Conservation (phyloP, 169 alveolate species). For the Cryptosporidium bovis region DNA sequence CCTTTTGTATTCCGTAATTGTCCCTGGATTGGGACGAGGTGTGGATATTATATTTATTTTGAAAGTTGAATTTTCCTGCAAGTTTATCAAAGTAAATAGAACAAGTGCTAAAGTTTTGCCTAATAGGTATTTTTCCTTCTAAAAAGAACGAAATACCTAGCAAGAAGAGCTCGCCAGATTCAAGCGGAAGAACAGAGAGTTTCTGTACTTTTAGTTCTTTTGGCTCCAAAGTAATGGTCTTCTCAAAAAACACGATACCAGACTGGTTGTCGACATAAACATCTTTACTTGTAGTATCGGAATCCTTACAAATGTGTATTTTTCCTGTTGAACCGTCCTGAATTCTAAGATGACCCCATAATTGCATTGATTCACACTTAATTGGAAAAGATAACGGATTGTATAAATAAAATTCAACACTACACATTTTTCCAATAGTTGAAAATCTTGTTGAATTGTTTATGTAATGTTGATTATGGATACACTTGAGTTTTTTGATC, state of each 20-base stretch:
- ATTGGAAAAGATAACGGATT: slow-evolving; percentile 68
- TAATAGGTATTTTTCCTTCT: slow-evolving; percentile 61
- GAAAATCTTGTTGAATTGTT: slow-evolving; percentile 35
- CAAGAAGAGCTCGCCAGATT: slow-evolving; percentile 53
- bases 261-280: neutral
- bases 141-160: slow-evolving; percentile 59
- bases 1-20: slow-evolving; percentile 29
- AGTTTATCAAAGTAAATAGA: slow-evolving; percentile 6
- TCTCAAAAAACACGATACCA: slow-evolving; percentile 38
- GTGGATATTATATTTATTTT: neutral
- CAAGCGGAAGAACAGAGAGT: slow-evolving; percentile 47
- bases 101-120: slow-evolving; percentile 32
- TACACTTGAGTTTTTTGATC: neutral
- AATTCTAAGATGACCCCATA: slow-evolving; percentile 67
- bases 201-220: slow-evolving; percentile 18
- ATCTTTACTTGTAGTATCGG: neutral
- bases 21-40: neutral
- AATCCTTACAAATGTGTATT: neutral
- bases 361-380: slow-evolving; percentile 39
- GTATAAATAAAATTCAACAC: slow-evolving; percentile 35
- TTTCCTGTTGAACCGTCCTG: slow-evolving; percentile 40
- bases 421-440: slow-evolving; percentile 38
- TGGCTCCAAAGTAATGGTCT: slow-evolving; percentile 21
- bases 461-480: neutral
- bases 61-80: neutral